Base-by-base conservation (phyloP, 2,329 filamentous ascomycete species). In the Coniochaeta sp. region DNA sequence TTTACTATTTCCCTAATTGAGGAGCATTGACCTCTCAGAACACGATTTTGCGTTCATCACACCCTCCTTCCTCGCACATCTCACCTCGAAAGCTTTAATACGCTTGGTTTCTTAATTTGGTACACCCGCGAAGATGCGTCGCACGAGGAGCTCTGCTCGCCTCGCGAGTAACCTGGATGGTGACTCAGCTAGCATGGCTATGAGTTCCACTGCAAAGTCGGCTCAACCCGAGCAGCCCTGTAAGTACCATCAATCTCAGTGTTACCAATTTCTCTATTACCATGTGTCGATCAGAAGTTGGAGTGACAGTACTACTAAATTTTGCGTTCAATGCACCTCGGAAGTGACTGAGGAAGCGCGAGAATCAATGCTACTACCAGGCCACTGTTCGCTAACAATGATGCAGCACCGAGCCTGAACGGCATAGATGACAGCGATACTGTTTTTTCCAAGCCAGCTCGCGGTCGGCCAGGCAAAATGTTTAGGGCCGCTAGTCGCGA, bases 391-490 rank as follows among this genome's bases (percentile, higher is more conserved):
- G 43, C 43, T 47, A 17, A 47, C 43, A n/a, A n/a, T 22, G 11
- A 2, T 24, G 12, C 16, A 47, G 47, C 22, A 17, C 22, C 22
- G 22, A 52, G 26, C 47, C 24, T 52, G 12, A 31, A 4, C 14
- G 22, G 6, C 47, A 14, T 31, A 24, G 47, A 52, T 52, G 47
- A 52, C 16, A 52, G 24, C 11, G 47, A 52, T 52, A 24, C 4
- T 6, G 9, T 52, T 14, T 26, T 17, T n/a, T 22, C 65, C 5
- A 71, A 71, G 61, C 68, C 64, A 52, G 61, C 63, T 33, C 68
- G 70, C 43, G 71, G 69, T 38, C 67, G 71, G 58, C 67, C 72
- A 6, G 61, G 64, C 33, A 73, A 70, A 58, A 62, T 61, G 6
- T 63, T n/a, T 56, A 63, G 31, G 66, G 62, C 61, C 65, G 63